These are phyloP conservation scores for Cubamyces sp. DNA, from an alignment of 768 basidiomycete genomes.

Conservation along the genomic window DNA sequence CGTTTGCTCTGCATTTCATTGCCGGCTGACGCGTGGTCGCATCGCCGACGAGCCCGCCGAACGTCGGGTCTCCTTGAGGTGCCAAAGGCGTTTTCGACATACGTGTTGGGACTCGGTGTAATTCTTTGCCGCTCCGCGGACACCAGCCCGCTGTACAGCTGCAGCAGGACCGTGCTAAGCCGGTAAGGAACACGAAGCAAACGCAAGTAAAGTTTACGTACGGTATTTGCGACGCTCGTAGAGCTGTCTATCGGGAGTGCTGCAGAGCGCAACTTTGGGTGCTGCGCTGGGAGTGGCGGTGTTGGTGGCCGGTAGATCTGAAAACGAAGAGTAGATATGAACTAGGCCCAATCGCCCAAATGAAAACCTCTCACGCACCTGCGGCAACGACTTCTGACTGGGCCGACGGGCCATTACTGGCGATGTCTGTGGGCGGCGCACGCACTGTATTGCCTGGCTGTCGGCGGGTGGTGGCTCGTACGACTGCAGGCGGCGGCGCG, in stretches of 20 bases:
- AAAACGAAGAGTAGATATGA: constrained; percentile 10
- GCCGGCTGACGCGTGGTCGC: not conserved
- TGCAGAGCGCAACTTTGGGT: constrained; percentile 19
- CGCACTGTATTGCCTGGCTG: constrained; percentile 4
- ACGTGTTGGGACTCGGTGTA: constrained; percentile 5
- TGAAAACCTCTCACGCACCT: constrained; percentile 20
- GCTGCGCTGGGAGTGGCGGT: constrained; percentile 34
- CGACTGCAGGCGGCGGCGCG: constrained; percentile 20
- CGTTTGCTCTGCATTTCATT: constrained; percentile 3
- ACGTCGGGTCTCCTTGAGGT: constrained; percentile 8
- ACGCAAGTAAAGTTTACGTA: not conserved
- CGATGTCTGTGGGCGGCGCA: constrained; percentile 11
- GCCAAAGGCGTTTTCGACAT: constrained; percentile 5
- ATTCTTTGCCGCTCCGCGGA: constrained; percentile 11
- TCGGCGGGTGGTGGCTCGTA: constrained; percentile 7
- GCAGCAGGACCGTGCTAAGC: not conserved
- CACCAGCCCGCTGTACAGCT: constrained; percentile 15
- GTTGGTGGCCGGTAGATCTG: constrained; percentile 40
- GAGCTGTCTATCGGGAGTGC: constrained; percentile 16
- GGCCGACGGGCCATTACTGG: constrained; percentile 9
- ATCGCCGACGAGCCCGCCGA: not conserved
- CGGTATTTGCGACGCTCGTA: constrained; percentile 12
- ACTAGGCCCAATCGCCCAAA: constrained; percentile 9
- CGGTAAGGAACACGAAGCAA: not conserved
- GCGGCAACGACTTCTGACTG: constrained; percentile 26